Evolutionary conservation across 495 filamentous ascomycete species (phyloP).

Genomic region (Aspergillus sclerotiicarbonarius): DNA sequence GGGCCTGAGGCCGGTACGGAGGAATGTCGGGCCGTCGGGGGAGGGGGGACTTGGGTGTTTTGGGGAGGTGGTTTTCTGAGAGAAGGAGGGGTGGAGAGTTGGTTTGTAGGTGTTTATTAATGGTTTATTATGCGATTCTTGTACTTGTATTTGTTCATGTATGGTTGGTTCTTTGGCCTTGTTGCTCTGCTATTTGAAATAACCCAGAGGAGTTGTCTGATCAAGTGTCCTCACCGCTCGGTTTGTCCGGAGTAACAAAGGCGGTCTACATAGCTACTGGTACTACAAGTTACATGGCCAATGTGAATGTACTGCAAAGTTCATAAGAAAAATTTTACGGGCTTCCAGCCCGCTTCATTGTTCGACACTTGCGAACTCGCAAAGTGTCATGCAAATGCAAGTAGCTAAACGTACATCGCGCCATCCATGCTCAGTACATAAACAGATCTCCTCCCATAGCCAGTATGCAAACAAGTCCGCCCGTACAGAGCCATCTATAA

Average conservation of each 20-base stretch:
- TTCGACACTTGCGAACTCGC: conserved; percentile 17
- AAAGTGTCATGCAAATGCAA: conserved; percentile 26
- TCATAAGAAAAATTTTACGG: not conserved
- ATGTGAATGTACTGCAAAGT: not conserved
- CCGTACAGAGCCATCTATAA: conserved; percentile 26
- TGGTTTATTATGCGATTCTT: no score
- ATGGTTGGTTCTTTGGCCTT: no score
- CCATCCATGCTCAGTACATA: conserved; percentile 17
- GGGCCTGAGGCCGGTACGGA: conserved; percentile 17
- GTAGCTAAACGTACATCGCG: conserved; percentile 20
- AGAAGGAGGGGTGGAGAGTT: no score
- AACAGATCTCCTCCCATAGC: conserved; percentile 11
- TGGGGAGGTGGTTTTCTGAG: not conserved
- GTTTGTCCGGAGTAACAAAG: not conserved
- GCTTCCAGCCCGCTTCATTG: not conserved
- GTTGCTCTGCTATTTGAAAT: no score
- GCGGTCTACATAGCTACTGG: not conserved
- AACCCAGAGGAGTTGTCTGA: no score
- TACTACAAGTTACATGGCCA: not conserved
- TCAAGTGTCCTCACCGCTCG: not conserved
- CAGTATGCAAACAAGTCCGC: conserved; percentile 14
- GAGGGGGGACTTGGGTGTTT: not conserved
- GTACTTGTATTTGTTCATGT: no score
- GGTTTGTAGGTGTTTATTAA: no score
- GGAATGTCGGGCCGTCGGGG: conserved; percentile 7